These are phyloP conservation scores for Aspergillus alliaceus DNA, from an alignment of 2,329 filamentous ascomycete species.

Conservation along the genomic window DNA sequence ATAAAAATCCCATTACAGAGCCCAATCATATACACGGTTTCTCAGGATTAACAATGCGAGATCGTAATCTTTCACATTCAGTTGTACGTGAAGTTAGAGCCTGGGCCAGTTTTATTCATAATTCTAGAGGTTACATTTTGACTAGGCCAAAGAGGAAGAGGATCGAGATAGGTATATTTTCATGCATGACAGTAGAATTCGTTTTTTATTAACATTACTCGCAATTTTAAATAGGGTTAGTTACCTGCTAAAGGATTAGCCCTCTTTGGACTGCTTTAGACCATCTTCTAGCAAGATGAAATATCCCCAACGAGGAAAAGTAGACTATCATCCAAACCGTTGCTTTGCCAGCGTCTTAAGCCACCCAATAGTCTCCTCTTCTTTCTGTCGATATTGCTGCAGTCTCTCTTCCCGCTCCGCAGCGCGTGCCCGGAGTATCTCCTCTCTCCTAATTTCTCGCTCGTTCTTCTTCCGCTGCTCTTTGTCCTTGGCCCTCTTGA, in stretches of 20 bases:
- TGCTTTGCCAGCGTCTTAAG: conserved; percentile 75
- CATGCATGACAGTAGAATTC: too few species aligned
- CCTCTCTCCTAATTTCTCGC: conserved; percentile 77
- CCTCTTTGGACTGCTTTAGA: too few species aligned
- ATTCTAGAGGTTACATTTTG: too few species aligned
- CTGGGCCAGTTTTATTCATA: too few species aligned
- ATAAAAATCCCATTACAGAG: not conserved
- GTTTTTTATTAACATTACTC: too few species aligned
- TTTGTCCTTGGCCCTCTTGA: conserved; percentile 65
- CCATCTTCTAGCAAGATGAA: too few species aligned
- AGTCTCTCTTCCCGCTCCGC: conserved; percentile 80
- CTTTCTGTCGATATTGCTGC: conserved; percentile 68
- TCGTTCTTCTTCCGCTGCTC: conserved; percentile 77
- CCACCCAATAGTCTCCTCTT: conserved; percentile 82
- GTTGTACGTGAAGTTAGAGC: too few species aligned
- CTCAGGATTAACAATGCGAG: not conserved
- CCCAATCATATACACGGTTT: not conserved
- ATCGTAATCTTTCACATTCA: too few species aligned
- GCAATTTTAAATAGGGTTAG: too few species aligned
- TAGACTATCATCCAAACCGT: conserved; percentile 62
- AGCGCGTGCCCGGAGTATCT: conserved; percentile 69
- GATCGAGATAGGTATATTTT: too few species aligned
- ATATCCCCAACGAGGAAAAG: not conserved
- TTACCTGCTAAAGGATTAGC: too few species aligned
- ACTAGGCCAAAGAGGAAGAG: too few species aligned